Evolutionary conservation across 345 rosid species (phyloP).

Genomic region (Sisymbrium irio): DNA sequence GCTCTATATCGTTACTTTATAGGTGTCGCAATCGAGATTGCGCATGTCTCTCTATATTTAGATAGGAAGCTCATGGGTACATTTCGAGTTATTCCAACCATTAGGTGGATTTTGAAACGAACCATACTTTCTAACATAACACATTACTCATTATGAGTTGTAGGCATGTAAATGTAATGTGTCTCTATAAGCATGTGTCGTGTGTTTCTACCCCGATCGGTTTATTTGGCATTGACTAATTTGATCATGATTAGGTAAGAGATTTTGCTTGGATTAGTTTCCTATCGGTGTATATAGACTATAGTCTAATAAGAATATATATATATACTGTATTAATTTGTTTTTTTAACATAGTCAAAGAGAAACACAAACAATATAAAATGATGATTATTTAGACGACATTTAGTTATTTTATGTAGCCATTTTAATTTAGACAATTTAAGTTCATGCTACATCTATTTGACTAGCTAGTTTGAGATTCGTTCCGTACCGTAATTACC

Average conservation of each 20-base stretch:
- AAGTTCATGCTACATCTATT: too few relatives aligned
- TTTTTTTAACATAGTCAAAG: too few relatives aligned
- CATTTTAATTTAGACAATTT: too few relatives aligned
- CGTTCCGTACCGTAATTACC: too few relatives aligned
- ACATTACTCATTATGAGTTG: slow-evolving; percentile 11
- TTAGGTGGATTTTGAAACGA: slow-evolving; percentile 13
- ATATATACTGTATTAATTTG: too few relatives aligned
- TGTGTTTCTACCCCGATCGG: background rate
- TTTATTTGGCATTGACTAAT: background rate
- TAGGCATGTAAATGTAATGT: background rate
- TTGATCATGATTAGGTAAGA: background rate
- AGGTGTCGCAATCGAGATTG: slow-evolving; percentile 5
- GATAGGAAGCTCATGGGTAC: slow-evolving; percentile 5
- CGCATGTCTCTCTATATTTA: slow-evolving; percentile 2
- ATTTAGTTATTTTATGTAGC: too few relatives aligned
- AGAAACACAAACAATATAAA: too few relatives aligned
- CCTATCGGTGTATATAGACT: too few relatives aligned
- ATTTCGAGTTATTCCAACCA: slow-evolving; percentile 9
- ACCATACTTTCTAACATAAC: slow-evolving; percentile 6
- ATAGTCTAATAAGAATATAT: background rate
- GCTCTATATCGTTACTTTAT: background rate
- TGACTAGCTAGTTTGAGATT: too few relatives aligned
- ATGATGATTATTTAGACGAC: too few relatives aligned
- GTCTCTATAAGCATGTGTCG: background rate
- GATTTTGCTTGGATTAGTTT: background rate